Evolutionary conservation across 2,329 filamentous ascomycete genomes (phyloP).

Genomic region (Coniochaeta sp.): DNA sequence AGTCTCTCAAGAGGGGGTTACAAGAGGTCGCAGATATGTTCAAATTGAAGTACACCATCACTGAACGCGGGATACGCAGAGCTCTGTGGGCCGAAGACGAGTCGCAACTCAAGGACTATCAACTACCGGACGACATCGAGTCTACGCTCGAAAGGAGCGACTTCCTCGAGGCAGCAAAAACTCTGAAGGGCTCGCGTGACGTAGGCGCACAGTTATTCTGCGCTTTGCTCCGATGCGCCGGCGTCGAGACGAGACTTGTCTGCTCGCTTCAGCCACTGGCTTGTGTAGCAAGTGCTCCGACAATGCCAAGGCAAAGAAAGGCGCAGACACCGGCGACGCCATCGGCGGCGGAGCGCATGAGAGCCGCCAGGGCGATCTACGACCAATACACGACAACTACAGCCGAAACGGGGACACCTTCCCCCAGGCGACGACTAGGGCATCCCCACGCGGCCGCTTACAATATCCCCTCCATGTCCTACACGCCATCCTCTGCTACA

Average conservation of each 20-base stretch:
- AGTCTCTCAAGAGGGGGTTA: conserved; percentile 74
- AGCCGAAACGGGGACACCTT: conserved; percentile 20
- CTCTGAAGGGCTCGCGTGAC: conserved; percentile 75
- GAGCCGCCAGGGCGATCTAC: conserved; percentile 28
- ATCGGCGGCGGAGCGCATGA: conserved; percentile 25
- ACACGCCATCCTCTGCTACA: conserved; percentile 12
- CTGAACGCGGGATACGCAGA: conserved; percentile 59
- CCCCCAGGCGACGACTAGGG: conserved; percentile 40
- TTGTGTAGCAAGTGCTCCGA: conserved; percentile 49
- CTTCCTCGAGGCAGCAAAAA: conserved; percentile 63
- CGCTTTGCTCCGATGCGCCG: conserved; percentile 73
- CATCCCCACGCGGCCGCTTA: conserved; percentile 48
- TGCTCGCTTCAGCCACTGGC: conserved; percentile 83
- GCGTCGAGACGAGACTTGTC: conserved; percentile 73
- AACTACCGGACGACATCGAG: conserved; percentile 56
- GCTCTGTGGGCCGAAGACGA: conserved; percentile 69
- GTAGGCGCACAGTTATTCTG: conserved; percentile 88
- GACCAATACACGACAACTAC: conserved; percentile 15
- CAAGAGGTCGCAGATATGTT: conserved; percentile 61
- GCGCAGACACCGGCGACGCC: conserved; percentile 21
- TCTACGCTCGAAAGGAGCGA: conserved; percentile 61
- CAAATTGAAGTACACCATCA: conserved; percentile 61
- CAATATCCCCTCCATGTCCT: conserved; percentile 34
- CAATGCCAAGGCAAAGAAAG: conserved; percentile 33
- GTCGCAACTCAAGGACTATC: conserved; percentile 52